Evolutionary conservation across 345 rosid genomes (phyloP).

Genomic region (Conringia planisiliqua): DNA sequence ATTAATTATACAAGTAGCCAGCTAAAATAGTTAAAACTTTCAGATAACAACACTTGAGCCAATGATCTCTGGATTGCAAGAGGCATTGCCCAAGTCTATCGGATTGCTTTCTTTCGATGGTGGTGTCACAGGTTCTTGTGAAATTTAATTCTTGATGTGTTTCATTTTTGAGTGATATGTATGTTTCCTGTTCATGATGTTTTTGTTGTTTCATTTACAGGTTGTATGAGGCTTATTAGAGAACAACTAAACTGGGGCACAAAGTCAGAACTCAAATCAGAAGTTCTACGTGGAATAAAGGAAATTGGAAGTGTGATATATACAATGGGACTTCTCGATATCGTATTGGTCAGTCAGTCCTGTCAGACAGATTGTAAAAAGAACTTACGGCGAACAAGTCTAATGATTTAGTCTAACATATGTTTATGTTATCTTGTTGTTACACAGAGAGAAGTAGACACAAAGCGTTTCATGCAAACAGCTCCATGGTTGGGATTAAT

Average conservation of each 20-base stretch:
- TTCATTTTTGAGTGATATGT: background rate
- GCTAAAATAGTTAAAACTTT: constrained; percentile 16
- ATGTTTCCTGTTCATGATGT: background rate
- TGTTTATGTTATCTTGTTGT: background rate
- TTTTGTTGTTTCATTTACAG: constrained; percentile 37
- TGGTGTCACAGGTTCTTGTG: constrained; percentile 72
- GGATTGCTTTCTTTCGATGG: constrained; percentile 96
- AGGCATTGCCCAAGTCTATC: constrained; percentile 86
- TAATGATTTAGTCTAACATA: background rate
- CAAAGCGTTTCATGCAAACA: constrained; percentile 85
- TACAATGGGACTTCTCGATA: constrained; percentile 94
- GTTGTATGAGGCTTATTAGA: constrained; percentile 91
- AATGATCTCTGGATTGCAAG: constrained; percentile 85
- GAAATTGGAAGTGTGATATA: constrained; percentile 96
- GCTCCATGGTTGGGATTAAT: constrained; percentile 93
- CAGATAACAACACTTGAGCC: constrained; percentile 85
- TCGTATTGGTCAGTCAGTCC: constrained; percentile 83
- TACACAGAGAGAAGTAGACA: constrained; percentile 80
- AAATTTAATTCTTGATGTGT: background rate
- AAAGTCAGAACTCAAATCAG: constrained; percentile 85
- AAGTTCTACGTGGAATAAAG: constrained; percentile 84
- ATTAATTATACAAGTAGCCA: background rate
- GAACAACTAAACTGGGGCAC: constrained; percentile 90
- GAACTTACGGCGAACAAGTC: background rate
- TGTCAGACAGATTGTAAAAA: background rate